Percentiles rank a stretch among this genome's conserved stretches.
Evolutionary conservation across 768 basidiomycete species (phyloP).

Genomic region (Amanita molliuscula): DNA sequence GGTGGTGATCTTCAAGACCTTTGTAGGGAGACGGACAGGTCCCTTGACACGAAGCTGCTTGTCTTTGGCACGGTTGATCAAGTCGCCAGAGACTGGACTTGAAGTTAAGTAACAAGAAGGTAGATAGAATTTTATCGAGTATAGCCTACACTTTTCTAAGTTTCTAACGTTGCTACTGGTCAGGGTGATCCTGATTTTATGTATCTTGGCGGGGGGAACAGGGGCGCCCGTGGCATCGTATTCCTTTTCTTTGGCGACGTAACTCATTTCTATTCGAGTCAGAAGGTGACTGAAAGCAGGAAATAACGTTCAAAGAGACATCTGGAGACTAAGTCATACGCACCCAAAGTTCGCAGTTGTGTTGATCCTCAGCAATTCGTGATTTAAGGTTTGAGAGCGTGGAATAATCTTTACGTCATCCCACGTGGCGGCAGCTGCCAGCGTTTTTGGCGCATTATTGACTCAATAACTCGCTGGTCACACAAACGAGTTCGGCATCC

Average conservation of each 20-base stretch:
- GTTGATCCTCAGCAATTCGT: slow-evolving; percentile 22
- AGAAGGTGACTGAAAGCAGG: slow-evolving; percentile 61
- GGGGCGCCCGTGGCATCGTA: slow-evolving; percentile 89
- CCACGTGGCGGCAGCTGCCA: slow-evolving; percentile 15
- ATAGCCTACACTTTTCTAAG: slow-evolving; percentile 84
- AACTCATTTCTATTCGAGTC: slow-evolving; percentile 78
- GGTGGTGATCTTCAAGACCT: slow-evolving; percentile 98
- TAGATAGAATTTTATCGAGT: slow-evolving; percentile 12
- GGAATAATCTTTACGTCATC: slow-evolving; percentile 18
- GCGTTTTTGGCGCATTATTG: slow-evolving; percentile 11
- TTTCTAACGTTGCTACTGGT: slow-evolving; percentile 97
- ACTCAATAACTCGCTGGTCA: slow-evolving; percentile 20
- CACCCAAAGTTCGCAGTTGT: slow-evolving; percentile 37
- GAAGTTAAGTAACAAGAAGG: background rate
- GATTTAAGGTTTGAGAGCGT: slow-evolving; percentile 28
- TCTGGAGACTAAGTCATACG: slow-evolving; percentile 12
- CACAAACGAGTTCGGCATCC: slow-evolving; percentile 22
- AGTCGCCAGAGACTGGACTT: slow-evolving; percentile 76
- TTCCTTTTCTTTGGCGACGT: slow-evolving; percentile 99
- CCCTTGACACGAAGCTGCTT: slow-evolving; percentile 99
- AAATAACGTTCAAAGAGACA: background rate
- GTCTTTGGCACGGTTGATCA: slow-evolving; percentile 99
- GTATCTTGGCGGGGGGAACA: slow-evolving; percentile 82
- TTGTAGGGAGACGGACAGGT: slow-evolving; percentile 97
- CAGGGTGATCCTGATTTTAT: slow-evolving; percentile 99